Evolutionary conservation across 2,329 filamentous ascomycete species (phyloP).

Genomic region (Fusarium verrucosum): DNA sequence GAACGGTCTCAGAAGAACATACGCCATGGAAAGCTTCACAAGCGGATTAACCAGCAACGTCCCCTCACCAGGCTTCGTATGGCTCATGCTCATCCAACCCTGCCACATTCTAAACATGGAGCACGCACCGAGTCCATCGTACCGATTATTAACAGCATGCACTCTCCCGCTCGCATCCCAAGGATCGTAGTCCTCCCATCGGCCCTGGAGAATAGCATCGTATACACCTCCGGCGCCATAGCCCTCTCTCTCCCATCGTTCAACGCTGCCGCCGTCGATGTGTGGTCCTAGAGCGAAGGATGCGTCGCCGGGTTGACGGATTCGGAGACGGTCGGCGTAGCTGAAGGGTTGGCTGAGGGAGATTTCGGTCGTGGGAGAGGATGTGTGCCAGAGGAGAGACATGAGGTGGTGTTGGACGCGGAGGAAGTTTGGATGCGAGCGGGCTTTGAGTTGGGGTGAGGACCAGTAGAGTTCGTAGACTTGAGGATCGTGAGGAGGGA

Average conservation of each 20-base stretch:
- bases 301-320: conserved; percentile 75
- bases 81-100: conserved; percentile 85
- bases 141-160: conserved; percentile 75
- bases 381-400: conserved; percentile 63
- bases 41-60: conserved; percentile 85
- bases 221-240: conserved; percentile 77
- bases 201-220: conserved; percentile 74
- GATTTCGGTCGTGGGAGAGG: conserved; percentile 57
- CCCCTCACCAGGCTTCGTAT: conserved; percentile 77
- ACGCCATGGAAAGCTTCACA: conserved; percentile 77
- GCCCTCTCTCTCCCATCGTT: conserved; percentile 76
- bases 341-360: conserved; percentile 65
- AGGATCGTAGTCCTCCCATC: conserved; percentile 83
- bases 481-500: conserved; percentile 71
- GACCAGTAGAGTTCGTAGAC: conserved; percentile 84
- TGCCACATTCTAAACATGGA: conserved; percentile 89
- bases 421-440: conserved; percentile 72
- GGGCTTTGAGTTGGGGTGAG: conserved; percentile 70
- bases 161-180: conserved; percentile 80
- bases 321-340: conserved; percentile 78
- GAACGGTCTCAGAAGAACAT: conserved; percentile 84
- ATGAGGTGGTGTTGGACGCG: conserved; percentile 70
- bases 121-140: conserved; percentile 83
- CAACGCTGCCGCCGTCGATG: conserved; percentile 76
- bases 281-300: conserved; percentile 78